A percentile compares a stretch with the other conserved stretches of the same genome.
Evolutionary conservation across 1,284 basidiomycete species (phyloP).

Genomic region (Ustilago esculenta): DNA sequence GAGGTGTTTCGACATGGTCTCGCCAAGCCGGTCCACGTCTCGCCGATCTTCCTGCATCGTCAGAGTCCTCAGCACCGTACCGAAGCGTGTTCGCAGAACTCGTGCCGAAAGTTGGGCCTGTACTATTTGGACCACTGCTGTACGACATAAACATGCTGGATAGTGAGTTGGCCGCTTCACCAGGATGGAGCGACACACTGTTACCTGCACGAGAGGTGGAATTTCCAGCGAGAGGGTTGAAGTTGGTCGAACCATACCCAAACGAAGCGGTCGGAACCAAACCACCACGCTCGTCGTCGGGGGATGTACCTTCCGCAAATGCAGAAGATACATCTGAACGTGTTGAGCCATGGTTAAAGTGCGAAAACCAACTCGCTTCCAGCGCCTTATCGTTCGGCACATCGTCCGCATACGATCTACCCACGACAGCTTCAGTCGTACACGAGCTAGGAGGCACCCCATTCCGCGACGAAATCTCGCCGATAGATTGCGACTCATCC

Average conservation of each 20-base stretch:
- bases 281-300: conserved; percentile 12
- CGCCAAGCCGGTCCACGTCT: conserved; percentile 4
- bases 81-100: not conserved
- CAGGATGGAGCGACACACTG: conserved; percentile 18
- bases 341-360: conserved; percentile 27
- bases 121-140: conserved; percentile 2
- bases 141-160: conserved; percentile 46
- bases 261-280: conserved; percentile 21
- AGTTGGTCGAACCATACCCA: conserved; percentile 38
- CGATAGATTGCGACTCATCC: not conserved
- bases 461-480: not conserved
- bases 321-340: conserved; percentile 35
- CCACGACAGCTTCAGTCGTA: not conserved
- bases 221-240: conserved; percentile 44
- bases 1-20: conserved; percentile 4
- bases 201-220: conserved; percentile 22
- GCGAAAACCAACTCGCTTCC: conserved; percentile 36
- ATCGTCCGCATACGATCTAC: not conserved
- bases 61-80: not conserved
- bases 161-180: conserved; percentile 28
- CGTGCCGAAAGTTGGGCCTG: not conserved
- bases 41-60: conserved; percentile 6
- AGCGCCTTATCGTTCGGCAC: conserved; percentile 8
- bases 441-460: not conserved
- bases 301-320: conserved; percentile 26